Conservation (phyloP, 2,329 filamentous ascomycete species). For the Trichophyton schoenleinii region DNA sequence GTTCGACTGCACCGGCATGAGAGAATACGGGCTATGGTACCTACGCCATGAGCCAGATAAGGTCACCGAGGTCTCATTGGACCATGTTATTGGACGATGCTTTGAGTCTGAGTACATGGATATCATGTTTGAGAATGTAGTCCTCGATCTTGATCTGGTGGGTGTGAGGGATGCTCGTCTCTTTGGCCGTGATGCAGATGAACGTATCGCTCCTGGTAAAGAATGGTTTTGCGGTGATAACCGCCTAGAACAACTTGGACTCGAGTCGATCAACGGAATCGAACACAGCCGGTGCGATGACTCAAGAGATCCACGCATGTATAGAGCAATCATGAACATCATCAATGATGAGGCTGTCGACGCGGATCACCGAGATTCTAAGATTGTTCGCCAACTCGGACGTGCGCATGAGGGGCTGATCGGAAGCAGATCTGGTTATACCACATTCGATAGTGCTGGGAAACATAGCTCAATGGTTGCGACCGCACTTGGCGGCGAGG, state of each 20-base stretch:
- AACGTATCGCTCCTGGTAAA: slow-evolving; percentile 35
- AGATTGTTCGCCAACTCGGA: slow-evolving; percentile 20
- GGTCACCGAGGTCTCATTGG: slow-evolving; percentile 37
- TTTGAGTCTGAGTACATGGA: slow-evolving; percentile 40
- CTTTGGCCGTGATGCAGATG: slow-evolving; percentile 36
- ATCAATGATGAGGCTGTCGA: slow-evolving; percentile 26
- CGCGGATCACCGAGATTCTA: slow-evolving; percentile 19
- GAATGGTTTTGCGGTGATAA: slow-evolving; percentile 48
- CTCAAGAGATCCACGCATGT: slow-evolving; percentile 35
- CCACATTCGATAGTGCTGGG: slow-evolving; percentile 21
- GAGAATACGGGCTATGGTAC: slow-evolving; percentile 42
- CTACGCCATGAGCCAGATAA: slow-evolving; percentile 32
- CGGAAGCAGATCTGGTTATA: slow-evolving; percentile 10
- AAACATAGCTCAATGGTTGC: slow-evolving; percentile 31
- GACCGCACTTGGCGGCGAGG: slow-evolving; percentile 19
- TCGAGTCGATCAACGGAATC: slow-evolving; percentile 43
- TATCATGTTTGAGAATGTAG: slow-evolving; percentile 31
- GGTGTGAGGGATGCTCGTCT: slow-evolving; percentile 36
- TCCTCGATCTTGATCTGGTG: slow-evolving; percentile 35
- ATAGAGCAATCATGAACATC: slow-evolving; percentile 35
- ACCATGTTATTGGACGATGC: slow-evolving; percentile 42
- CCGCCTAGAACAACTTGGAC: slow-evolving; percentile 43
- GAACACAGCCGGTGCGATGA: slow-evolving; percentile 38
- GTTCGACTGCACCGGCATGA: slow-evolving; percentile 31
- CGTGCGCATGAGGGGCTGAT: slow-evolving; percentile 16